Evolutionary conservation across 2,329 filamentous ascomycete genomes (phyloP), one percentile per base, ranked within the genome.

Genomic region (Pestalotiopsis sp.): DNA sequence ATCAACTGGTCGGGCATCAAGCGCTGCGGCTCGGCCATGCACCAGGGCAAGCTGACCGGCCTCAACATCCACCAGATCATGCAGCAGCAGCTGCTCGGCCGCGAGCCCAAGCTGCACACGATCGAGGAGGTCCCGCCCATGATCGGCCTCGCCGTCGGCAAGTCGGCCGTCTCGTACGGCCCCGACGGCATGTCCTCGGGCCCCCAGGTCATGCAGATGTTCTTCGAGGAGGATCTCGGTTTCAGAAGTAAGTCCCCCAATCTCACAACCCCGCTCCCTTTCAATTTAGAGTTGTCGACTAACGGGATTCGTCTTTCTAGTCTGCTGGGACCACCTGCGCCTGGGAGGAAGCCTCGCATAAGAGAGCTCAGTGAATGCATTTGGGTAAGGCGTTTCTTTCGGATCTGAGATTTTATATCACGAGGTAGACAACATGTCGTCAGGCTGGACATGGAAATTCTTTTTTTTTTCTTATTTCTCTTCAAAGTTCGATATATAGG

Each of bases 1-100:
- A 87, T 86, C 39, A 82, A 83, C 62, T 95, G 93, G 92, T 87
- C 90, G 0, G 92, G 92, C 58, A 94, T 95, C 81, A 95, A 94
- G 83, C 90, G 93, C 59, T 93, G 91, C 74, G 92, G 93, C 27
- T 88, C 85, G 17, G 93, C 93, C 41, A 93, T 95, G 86, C 88
- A 92, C 75, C 90, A 91, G 83, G 93, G 92, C 49, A 87, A 90
- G 74, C 84, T 86, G 70, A 87, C 87, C 3, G 92, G 89, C 6
- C 80, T 85, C 66, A 95, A 95, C 76, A 86, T 92, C 66, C 87
- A 92, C 80, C 87, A 91, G 79, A 81, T 84, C 27, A 88, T 92
- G 76, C 77, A 88, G 59, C 75, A 81, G 66, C 77, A 83, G 65
- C 72, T 80, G 27, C 77, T 80, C 0, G 79, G 75, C 27, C 77